These are phyloP conservation scores for Chalaropsis thielavioides DNA, from an alignment of 2,329 filamentous ascomycete species.

Conservation along the genomic window DNA sequence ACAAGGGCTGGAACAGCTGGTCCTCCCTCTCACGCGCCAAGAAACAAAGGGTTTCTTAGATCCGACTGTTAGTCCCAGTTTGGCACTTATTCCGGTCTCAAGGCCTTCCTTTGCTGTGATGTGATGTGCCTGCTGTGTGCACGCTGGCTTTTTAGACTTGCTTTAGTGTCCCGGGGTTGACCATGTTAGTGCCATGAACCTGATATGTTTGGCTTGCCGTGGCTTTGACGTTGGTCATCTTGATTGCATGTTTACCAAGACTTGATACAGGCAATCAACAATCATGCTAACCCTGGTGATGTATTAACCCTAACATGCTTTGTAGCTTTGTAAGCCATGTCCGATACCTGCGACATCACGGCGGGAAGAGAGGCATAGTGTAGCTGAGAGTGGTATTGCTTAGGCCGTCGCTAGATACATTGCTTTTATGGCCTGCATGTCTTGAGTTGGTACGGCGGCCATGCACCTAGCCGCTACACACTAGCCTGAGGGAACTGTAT, in stretches of 20 bases:
- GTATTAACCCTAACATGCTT: not conserved
- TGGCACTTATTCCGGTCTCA: not conserved
- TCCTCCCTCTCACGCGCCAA: not conserved
- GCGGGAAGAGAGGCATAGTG: too few relatives aligned
- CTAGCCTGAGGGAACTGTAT: not conserved
- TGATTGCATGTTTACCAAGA: not conserved
- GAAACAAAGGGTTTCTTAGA: not conserved
- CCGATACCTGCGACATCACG: too few relatives aligned
- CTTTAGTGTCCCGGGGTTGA: not conserved
- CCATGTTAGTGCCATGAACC: not conserved
- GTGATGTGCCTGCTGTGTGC: not conserved
- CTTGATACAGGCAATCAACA: not conserved
- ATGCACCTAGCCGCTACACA: not conserved
- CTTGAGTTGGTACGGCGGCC: constrained; percentile 4
- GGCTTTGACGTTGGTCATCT: not conserved
- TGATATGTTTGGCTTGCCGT: not conserved
- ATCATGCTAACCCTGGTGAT: not conserved
- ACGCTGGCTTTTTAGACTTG: not conserved
- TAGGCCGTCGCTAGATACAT: too few relatives aligned
- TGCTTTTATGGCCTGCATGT: not conserved
- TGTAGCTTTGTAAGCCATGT: not conserved
- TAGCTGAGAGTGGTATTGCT: too few relatives aligned
- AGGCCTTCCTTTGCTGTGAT: not conserved
- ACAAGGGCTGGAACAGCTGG: not conserved
- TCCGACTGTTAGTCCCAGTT: not conserved